Percentiles rank a stretch among this genome's conserved stretches.
These are phyloP conservation scores for Polyplosphaeria fusca DNA, from an alignment of 495 filamentous ascomycete species.

Conservation along the genomic window DNA sequence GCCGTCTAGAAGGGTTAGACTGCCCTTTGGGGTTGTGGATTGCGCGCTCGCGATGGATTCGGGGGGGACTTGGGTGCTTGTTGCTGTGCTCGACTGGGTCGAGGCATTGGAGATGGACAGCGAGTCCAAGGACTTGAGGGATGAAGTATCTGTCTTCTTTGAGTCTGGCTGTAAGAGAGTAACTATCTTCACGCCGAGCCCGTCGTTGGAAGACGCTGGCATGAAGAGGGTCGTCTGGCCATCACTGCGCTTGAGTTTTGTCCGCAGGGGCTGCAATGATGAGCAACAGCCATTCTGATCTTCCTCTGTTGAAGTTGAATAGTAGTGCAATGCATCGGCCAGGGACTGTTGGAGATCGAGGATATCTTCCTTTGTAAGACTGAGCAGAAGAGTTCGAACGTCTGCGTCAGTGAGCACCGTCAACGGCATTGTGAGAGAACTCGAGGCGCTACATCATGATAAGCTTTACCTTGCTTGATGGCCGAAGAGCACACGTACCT, in stretches of 20 bases:
- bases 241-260: slow-evolving; percentile 63
- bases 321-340: slow-evolving; percentile 73
- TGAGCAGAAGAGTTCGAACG: slow-evolving; percentile 66
- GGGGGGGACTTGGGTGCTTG: slow-evolving; percentile 23
- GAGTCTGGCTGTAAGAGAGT: slow-evolving; percentile 41
- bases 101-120: slow-evolving; percentile 28
- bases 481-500: too few species aligned
- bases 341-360: slow-evolving; percentile 62
- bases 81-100: slow-evolving; percentile 6
- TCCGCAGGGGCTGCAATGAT: slow-evolving; percentile 73
- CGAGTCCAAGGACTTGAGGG: slow-evolving; percentile 23
- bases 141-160: slow-evolving; percentile 1
- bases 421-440: slow-evolving; percentile 61
- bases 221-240: slow-evolving; percentile 87
- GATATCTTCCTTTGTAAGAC: slow-evolving; percentile 67
- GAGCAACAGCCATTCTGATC: slow-evolving; percentile 52
- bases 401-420: slow-evolving; percentile 71
- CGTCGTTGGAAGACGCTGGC: slow-evolving; percentile 66
- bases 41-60: slow-evolving; percentile 31
- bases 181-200: slow-evolving; percentile 63
- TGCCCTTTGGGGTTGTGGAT: slow-evolving; percentile 69
- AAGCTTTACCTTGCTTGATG: too few species aligned
- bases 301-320: slow-evolving; percentile 62
- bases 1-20: slow-evolving; percentile 68
- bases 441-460: too few species aligned